A percentile compares a stretch with the other conserved stretches of the same genome.
phyloP scores from a whole-genome alignment of 1,284 basidiomycete species.

The Ganoderma sp. region DNA sequence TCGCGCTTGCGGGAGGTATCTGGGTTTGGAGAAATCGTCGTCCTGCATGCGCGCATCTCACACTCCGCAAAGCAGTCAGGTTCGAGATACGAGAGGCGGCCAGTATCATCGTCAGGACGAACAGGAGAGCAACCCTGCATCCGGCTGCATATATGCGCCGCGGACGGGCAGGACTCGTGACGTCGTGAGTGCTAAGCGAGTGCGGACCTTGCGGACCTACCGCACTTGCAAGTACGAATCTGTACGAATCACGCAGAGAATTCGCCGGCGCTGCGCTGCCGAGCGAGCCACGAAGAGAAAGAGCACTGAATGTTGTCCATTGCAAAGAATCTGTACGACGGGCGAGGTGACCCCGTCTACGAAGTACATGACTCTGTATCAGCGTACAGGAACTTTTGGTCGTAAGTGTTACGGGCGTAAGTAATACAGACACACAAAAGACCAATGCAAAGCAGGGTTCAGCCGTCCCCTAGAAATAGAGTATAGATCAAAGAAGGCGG shows the following conservation, averaged over 20 bases:
- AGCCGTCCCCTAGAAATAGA: neutral
- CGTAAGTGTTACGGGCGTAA: slow-evolving; percentile 5
- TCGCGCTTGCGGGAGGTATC: slow-evolving; percentile 3
- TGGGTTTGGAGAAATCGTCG: slow-evolving; percentile 25
- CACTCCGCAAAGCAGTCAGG: slow-evolving; percentile 1
- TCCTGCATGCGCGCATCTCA: neutral
- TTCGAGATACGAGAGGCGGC: slow-evolving; percentile 9
- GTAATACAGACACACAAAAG: slow-evolving; percentile 14
- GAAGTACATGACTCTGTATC: slow-evolving; percentile 21
- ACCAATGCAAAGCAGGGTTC: neutral
- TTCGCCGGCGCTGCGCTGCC: neutral
- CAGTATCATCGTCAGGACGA: slow-evolving; percentile 8
- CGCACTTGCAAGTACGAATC: no score
- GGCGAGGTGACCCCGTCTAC: slow-evolving; percentile 8
- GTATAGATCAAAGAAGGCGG: neutral
- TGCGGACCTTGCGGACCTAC: slow-evolving; percentile 10
- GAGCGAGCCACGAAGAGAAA: neutral
- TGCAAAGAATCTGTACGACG: slow-evolving; percentile 24
- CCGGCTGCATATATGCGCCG: slow-evolving; percentile 12
- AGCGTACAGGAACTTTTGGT: slow-evolving; percentile 23
- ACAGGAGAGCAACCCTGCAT: slow-evolving; percentile 7
- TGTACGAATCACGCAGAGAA: no score
- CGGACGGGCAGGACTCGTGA: slow-evolving; percentile 18
- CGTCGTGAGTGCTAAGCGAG: slow-evolving; percentile 12
- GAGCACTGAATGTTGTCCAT: slow-evolving; percentile 13